phyloP scores from a whole-genome alignment of 257 asterid genomes.

The Penstemon eatonii region DNA sequence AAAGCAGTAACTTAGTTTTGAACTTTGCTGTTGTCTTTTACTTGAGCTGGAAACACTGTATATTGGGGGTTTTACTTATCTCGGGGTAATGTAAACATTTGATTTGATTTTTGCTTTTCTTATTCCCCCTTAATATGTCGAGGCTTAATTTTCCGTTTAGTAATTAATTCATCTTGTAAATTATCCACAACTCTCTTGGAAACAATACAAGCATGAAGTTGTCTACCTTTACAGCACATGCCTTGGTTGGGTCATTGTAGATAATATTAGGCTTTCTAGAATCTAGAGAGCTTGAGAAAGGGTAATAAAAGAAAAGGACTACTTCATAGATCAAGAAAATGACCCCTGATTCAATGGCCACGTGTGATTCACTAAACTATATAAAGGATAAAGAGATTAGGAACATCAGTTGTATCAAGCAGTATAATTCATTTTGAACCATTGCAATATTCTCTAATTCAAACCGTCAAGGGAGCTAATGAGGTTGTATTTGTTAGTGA shows the following conservation, averaged over 20 bases:
- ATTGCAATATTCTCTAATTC: neutral
- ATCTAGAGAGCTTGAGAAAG: constrained; percentile 12
- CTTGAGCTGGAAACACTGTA: no score
- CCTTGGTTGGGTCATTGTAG: neutral
- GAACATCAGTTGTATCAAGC: neutral
- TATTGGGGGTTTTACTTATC: no score
- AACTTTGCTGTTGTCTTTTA: neutral
- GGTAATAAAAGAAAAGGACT: neutral
- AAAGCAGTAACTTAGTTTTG: neutral
- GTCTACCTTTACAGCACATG: neutral
- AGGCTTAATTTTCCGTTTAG: no score
- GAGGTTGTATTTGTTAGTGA: neutral
- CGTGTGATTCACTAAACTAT: neutral
- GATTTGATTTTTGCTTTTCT: no score
- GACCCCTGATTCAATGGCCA: neutral
- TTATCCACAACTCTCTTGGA: no score
- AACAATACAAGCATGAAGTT: neutral
- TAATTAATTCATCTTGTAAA: no score
- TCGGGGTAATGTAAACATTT: no score
- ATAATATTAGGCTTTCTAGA: neutral
- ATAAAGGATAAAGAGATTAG: neutral
- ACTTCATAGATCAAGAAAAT: constrained; percentile 2
- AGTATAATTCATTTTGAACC: neutral
- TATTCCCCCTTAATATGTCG: no score
- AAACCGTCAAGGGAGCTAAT: neutral